Conservation (phyloP, 106 monocot genomes). For the Narthecium ossifragum region DNA sequence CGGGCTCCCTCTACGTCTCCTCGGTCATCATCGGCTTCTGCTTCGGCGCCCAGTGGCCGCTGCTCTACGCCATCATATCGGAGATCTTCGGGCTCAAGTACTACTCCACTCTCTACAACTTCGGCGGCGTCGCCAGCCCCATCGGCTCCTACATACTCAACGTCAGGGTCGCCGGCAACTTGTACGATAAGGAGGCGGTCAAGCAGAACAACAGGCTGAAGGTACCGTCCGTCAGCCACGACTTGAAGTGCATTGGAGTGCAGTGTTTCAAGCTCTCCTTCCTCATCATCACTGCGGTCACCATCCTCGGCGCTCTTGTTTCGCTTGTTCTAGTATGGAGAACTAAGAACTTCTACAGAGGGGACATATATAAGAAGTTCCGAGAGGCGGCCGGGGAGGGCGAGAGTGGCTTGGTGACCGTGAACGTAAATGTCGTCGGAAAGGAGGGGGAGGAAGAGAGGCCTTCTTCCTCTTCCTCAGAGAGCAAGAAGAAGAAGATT, state of each 20-base stretch:
- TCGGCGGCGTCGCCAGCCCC: slow-evolving; percentile 28
- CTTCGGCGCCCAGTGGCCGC: slow-evolving; percentile 39
- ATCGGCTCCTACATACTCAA: slow-evolving; percentile 37
- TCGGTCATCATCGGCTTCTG: slow-evolving; percentile 47
- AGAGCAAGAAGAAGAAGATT: too few species aligned
- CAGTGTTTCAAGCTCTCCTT: slow-evolving; percentile 40
- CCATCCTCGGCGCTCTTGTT: slow-evolving; percentile 21
- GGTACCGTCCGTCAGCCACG: not conserved
- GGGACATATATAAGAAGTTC: slow-evolving; percentile 39
- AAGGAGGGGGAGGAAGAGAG: too few species aligned
- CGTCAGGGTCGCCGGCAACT: slow-evolving; percentile 31
- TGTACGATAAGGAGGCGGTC: slow-evolving; percentile 37
- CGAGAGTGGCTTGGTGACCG: too few species aligned
- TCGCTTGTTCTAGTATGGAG: slow-evolving; percentile 24
- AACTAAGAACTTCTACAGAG: slow-evolving; percentile 32
- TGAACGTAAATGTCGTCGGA: too few species aligned
- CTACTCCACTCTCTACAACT: slow-evolving; percentile 40
- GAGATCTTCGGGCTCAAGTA: slow-evolving; percentile 51
- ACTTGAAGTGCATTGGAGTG: slow-evolving; percentile 33
- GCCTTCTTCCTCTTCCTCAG: too few species aligned
- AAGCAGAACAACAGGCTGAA: slow-evolving; percentile 7
- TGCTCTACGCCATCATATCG: slow-evolving; percentile 44
- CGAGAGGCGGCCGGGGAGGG: slow-evolving; percentile 3
- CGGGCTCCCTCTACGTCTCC: slow-evolving; percentile 26
- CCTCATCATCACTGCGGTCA: slow-evolving; percentile 27